A percentile compares a stretch with the other conserved stretches of the same genome.
These are phyloP conservation scores for Berkeleyomyces rouxiae DNA, from an alignment of 2,329 filamentous ascomycete species.

Conservation along the genomic window DNA sequence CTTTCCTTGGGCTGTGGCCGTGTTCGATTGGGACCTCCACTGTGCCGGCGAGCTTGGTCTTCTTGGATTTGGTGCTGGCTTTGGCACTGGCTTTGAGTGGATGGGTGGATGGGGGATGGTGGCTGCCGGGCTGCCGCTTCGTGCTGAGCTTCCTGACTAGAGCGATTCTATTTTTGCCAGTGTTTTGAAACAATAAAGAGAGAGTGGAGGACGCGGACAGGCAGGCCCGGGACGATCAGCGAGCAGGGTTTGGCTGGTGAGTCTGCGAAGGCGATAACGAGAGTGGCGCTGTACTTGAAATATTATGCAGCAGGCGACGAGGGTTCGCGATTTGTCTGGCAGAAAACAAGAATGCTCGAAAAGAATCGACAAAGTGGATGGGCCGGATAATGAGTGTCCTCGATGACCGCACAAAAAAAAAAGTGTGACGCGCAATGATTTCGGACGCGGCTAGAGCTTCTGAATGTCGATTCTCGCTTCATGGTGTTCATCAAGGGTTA, in stretches of 20 bases:
- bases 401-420: neutral
- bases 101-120: neutral
- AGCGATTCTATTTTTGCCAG: neutral
- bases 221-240: neutral
- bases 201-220: neutral
- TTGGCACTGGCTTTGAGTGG: neutral
- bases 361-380: neutral
- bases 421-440: too few relatives aligned
- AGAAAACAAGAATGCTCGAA: neutral
- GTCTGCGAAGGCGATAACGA: neutral
- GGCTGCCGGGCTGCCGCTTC: neutral
- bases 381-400: neutral
- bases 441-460: too few relatives aligned
- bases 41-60: conserved; percentile 1
- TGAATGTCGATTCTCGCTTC: too few relatives aligned
- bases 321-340: neutral
- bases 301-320: neutral
- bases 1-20: conserved; percentile 2
- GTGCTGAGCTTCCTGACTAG: neutral
- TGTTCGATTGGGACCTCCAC: conserved; percentile 10
- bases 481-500: too few relatives aligned
- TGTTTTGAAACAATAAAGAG: neutral
- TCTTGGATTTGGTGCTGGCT: too few relatives aligned
- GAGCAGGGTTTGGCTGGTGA: neutral
- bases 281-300: neutral